Base-by-base conservation (phyloP, 192 early-diverging fungal species). In the Coemansia furcata region DNA sequence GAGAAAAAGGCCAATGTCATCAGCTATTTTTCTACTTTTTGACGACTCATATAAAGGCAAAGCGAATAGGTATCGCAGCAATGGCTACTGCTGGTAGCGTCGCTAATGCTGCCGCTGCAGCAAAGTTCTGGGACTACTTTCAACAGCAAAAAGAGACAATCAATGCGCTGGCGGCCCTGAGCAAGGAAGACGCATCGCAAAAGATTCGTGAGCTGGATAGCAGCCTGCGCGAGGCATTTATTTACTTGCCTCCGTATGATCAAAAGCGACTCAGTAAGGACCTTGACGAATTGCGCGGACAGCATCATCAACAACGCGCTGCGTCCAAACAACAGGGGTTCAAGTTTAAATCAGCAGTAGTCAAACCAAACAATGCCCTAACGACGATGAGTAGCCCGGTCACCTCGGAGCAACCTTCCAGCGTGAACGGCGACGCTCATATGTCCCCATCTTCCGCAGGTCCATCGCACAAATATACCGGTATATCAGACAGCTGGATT, bases 231-330 rank as follows among this genome's bases (percentile, higher is more conserved):
- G 79, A 82, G 54, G 79, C 79, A 17, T 65, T 73, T 14, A 76
- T 82, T 5, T 82, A 73, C 59, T 43, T 82, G 49, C 79, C 79
- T 4, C 21, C 74, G 3, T 82, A 82, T 60, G 79, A 82, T 59
- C 79, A 76, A 40, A 76, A 82, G 55, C 65, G 73, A 12, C 62
- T 76, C 14, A 57, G 65, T 6, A 63, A 44, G 43, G 79, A 76
- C 26, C 42, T 82, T 12, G 79, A 82, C n/a, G 61, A 57, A 10
- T 37, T 82, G 36, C 73, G 79, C 8, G 44, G 15, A 11, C 35
- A 67, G 10, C 43, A 72, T 21, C 69, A 72, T 12, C 62, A 59
- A n/a, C 35, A 65, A 35, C 15, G 23, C 58, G 8, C 23, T 44
- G 4, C 38, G 14, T 23, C 57, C 50, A 33, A 63, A 33, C 21